Conservation (phyloP, 2,329 filamentous ascomycete genomes). For the Sarocladium strictum region DNA sequence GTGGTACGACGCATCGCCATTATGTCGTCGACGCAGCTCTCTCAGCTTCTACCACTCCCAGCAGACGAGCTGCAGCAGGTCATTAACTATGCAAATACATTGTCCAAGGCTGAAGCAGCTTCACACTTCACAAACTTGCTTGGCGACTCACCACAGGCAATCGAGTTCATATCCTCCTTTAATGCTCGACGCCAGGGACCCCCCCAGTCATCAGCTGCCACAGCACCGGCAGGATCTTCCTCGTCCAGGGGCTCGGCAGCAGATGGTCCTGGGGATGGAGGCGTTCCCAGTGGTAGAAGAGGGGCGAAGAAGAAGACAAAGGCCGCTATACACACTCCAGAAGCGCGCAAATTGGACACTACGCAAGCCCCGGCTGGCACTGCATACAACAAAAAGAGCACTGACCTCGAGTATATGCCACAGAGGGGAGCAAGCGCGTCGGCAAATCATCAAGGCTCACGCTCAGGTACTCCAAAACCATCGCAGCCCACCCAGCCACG, state of each 20-base stretch:
- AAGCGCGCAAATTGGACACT: conserved; percentile 53
- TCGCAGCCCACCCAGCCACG: conserved; percentile 40
- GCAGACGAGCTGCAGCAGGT: conserved; percentile 80
- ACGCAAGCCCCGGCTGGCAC: conserved; percentile 60
- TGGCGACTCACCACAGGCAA: conserved; percentile 70
- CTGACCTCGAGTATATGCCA: conserved; percentile 68
- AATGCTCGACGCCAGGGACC: conserved; percentile 58
- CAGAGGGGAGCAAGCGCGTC: conserved; percentile 34
- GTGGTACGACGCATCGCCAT: no score
- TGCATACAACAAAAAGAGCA: conserved; percentile 68
- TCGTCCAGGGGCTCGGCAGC: conserved; percentile 17
- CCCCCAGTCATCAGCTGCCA: conserved; percentile 13
- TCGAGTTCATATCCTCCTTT: conserved; percentile 76
- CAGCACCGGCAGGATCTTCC: neutral
- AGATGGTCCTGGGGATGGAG: conserved; percentile 23
- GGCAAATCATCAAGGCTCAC: conserved; percentile 29
- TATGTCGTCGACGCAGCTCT: conserved; percentile 63
- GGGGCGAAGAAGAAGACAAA: conserved; percentile 54
- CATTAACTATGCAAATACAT: conserved; percentile 70
- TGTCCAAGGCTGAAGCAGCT: conserved; percentile 71
- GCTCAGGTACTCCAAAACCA: conserved; percentile 28
- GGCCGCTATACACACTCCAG: conserved; percentile 54
- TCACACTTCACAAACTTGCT: conserved; percentile 85
- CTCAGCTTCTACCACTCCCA: conserved; percentile 75
- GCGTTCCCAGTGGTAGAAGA: conserved; percentile 43